phyloP scores from a whole-genome alignment of 768 basidiomycete genomes.

The Sporobolomyces pararoseus region DNA sequence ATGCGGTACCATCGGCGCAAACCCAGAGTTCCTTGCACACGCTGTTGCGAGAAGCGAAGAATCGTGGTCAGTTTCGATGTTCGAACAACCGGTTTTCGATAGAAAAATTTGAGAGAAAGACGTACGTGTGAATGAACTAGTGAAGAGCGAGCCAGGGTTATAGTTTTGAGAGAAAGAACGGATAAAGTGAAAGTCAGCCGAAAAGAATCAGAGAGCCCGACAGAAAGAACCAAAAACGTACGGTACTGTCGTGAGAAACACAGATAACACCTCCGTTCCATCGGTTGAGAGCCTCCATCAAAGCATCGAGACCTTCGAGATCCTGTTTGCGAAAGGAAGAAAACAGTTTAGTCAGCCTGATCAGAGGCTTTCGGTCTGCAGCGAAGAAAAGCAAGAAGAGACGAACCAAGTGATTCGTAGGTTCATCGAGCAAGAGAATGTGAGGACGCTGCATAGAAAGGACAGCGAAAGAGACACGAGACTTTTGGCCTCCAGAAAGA shows the following conservation, averaged over 20 bases:
- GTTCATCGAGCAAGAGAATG: conserved; percentile 84
- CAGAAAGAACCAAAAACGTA: not conserved
- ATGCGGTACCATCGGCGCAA: conserved; percentile 23
- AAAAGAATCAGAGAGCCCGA: not conserved
- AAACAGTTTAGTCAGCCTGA: not conserved
- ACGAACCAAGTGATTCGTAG: conserved; percentile 42
- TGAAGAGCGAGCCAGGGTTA: too few species aligned
- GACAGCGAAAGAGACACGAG: conserved; percentile 83
- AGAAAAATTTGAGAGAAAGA: not conserved
- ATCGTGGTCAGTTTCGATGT: conserved; percentile 1
- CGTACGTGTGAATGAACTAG: conserved; percentile 29
- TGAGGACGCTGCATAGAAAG: conserved; percentile 79
- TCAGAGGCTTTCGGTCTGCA: conserved; percentile 50
- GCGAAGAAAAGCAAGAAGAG: not conserved
- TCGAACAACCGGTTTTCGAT: not conserved
- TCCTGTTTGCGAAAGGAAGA: not conserved
- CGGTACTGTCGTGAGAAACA: conserved; percentile 39
- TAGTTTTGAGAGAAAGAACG: too few species aligned
- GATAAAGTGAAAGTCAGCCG: not conserved
- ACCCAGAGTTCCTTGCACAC: conserved; percentile 46
- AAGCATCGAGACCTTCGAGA: conserved; percentile 82
- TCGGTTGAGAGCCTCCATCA: conserved; percentile 66
- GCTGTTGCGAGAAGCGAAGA: conserved; percentile 12
- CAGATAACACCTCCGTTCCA: conserved; percentile 49
- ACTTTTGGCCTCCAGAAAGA: conserved; percentile 91